Evolutionary conservation across 176 grass and related monocot genomes (phyloP).

Genomic region (Saccharum officinarum): DNA sequence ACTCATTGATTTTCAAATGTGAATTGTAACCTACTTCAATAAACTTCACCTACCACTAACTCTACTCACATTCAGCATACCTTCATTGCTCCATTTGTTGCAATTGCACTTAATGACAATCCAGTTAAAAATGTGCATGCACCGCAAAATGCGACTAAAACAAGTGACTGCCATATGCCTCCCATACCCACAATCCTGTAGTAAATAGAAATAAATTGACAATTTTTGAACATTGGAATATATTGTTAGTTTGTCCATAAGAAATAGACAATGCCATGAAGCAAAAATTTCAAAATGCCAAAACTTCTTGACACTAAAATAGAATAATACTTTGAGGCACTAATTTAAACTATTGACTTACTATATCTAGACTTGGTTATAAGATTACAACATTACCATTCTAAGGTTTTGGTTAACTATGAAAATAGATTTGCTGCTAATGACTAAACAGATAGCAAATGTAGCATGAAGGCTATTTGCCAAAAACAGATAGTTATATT

Average conservation of each 20-base stretch:
- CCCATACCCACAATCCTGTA: constrained; percentile 97
- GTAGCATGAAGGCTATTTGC: constrained; percentile 3
- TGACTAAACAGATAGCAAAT: constrained; percentile 16
- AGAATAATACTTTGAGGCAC: not conserved
- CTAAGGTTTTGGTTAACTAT: not conserved
- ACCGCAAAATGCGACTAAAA: constrained; percentile 73
- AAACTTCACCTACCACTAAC: not conserved
- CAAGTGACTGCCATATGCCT: constrained; percentile 74
- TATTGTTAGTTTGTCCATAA: not conserved
- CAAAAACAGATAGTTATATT: not conserved
- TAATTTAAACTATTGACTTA: not conserved
- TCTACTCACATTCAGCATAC: constrained; percentile 38
- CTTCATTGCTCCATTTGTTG: constrained; percentile 99
- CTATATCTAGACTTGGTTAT: not conserved
- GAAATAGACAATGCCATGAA: not conserved
- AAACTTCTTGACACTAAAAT: constrained; percentile 3
- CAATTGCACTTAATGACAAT: constrained; percentile 95
- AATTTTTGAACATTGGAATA: constrained; percentile 3
- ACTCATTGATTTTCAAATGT: not conserved
- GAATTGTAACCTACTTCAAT: not conserved
- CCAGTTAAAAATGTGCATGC: constrained; percentile 88
- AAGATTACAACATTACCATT: not conserved
- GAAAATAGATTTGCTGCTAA: not conserved
- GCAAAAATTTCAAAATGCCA: not conserved
- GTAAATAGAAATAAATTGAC: constrained; percentile 3